phyloP scores from a whole-genome alignment of 441 rosid species.

The Populus hybrid region DNA sequence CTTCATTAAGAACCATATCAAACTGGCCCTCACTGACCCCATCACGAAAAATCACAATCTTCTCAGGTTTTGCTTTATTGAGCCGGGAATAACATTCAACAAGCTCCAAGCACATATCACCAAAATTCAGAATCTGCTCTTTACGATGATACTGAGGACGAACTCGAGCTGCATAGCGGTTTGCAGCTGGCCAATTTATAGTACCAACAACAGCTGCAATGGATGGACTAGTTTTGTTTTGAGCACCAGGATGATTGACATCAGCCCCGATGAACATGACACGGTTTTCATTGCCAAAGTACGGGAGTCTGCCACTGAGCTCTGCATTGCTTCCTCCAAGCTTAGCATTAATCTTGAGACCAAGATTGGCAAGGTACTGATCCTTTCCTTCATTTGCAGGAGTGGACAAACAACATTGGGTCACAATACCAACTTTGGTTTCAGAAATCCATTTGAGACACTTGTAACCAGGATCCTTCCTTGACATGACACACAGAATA shows the following conservation, averaged over 20 bases:
- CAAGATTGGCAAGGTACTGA: conserved; percentile 66
- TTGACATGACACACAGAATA: conserved; percentile 72
- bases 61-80: conserved; percentile 44
- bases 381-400: conserved; percentile 45
- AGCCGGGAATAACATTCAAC: conserved; percentile 37
- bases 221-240: conserved; percentile 60
- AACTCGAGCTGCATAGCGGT: conserved; percentile 63
- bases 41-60: conserved; percentile 67
- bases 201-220: conserved; percentile 78
- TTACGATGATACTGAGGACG: conserved; percentile 51
- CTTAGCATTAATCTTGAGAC: conserved; percentile 82
- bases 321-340: conserved; percentile 87
- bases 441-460: conserved; percentile 78
- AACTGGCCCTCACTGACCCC: conserved; percentile 89
- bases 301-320: conserved; percentile 47
- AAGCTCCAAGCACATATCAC: conserved; percentile 61
- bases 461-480: conserved; percentile 61
- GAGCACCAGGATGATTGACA: conserved; percentile 71
- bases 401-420: conserved; percentile 67
- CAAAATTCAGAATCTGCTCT: conserved; percentile 62
- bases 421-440: conserved; percentile 67
- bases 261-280: conserved; percentile 88
- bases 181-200: conserved; percentile 75
- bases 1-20: conserved; percentile 82
- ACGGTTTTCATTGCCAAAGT: conserved; percentile 34